Base-by-base conservation (phyloP, 1,284 basidiomycete genomes). In the Coriolopsis trogii region DNA sequence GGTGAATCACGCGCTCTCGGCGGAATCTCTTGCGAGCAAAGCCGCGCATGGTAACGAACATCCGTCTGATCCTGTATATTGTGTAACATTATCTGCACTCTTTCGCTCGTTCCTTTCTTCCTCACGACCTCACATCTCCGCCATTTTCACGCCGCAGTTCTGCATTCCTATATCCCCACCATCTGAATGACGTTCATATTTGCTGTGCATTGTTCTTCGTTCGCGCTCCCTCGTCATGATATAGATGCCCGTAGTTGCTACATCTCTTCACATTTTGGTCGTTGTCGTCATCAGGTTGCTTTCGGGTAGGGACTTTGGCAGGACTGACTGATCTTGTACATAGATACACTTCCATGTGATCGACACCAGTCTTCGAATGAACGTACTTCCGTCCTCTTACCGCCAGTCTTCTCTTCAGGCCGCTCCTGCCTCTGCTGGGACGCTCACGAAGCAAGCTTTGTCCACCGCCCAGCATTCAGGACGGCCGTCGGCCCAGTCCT, bases 21-120 rank as follows among this genome's bases (percentile, higher is more conserved):
- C 15, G 15, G 15, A 28, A n/a, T n/a, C n/a, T n/a, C n/a, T n/a
- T 26, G 4, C 24, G 6, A 9, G 28, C n/a, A n/a, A 6, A 13
- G 15, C 24, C 28, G 3, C 13, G 24, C 13, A 16, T 40, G 24
- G 20, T 16, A 12, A 24, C 21, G 24, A 21, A 21, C 25, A 15
- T 23, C 9, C 34, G 34, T n/a, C 7, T n/a, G 3, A 21, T 6
- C 18, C 30, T 52, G 44, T 52, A 52, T 47, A 52, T 46, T 37
- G 15, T 46, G 40, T 42, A 41, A 37, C 31, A 47, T 38, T 41
- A 46, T 46, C 3, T 23, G 21, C 10, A 15, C 41, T 7, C 15
- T n/a, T 15, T 33, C 39, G 29, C 41, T 45, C 47, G 10, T 43
- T 28, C 10, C 41, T 39, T 12, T 16, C 13, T 31, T 31, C 13